Conservation (phyloP, 805 yeast species). For the Maudiozyma bulderi region DNA sequence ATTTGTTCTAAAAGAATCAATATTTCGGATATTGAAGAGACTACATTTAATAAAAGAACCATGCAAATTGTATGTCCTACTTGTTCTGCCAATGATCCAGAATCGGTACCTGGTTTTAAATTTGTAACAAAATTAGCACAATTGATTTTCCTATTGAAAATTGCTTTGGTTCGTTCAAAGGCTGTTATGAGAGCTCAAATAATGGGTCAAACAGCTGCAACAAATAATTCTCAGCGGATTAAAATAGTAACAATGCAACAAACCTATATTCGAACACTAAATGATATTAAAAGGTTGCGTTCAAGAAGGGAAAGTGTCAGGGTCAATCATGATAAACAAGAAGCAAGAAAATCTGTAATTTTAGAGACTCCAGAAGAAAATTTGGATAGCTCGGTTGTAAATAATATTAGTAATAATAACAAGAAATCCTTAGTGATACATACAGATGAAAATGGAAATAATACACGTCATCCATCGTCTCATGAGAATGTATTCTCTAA, state of each 20-base stretch:
- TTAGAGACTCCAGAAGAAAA: constrained; percentile 41
- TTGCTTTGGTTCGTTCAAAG: constrained; percentile 70
- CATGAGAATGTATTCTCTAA: constrained; percentile 45
- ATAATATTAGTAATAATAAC: neutral
- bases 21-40: constrained; percentile 34
- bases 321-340: constrained; percentile 41
- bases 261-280: constrained; percentile 58
- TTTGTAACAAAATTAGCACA: constrained; percentile 64
- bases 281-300: constrained; percentile 67
- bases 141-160: constrained; percentile 64
- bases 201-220: constrained; percentile 10
- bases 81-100: constrained; percentile 47
- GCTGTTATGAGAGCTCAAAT: constrained; percentile 43
- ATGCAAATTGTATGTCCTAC: constrained; percentile 45
- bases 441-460: neutral
- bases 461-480: neutral
- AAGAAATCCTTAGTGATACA: constrained; percentile 22
- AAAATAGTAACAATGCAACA: constrained; percentile 31
- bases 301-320: constrained; percentile 58
- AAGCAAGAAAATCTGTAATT: constrained; percentile 56
- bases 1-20: constrained; percentile 40
- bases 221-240: constrained; percentile 5
- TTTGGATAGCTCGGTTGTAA: constrained; percentile 1
- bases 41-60: constrained; percentile 34
- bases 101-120: constrained; percentile 45